Evolutionary conservation across 2,329 filamentous ascomycete genomes (phyloP), one percentile per base, ranked within the genome.

Genomic region (Trichoderma breve): DNA sequence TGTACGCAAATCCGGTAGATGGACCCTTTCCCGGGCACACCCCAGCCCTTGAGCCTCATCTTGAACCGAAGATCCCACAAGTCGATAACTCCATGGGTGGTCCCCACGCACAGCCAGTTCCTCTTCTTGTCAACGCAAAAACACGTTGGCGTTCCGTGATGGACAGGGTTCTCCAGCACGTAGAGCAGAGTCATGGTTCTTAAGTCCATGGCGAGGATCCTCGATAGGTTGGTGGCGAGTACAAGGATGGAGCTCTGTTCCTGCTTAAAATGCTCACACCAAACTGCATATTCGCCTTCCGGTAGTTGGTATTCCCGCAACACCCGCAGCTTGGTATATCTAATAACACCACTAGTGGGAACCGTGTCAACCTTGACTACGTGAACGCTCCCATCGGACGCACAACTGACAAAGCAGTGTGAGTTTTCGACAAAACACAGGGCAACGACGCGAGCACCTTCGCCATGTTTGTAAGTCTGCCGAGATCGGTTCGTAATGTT

Each of bases 31-130:
- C 93, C 93, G 0, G 93, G 90, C 32, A 98, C 88, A 1, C 94
- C 94, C 94, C 95, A 98, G 15, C 91, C 93, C 80, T 93, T 94
- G 28, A 98, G 85, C 26, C 94, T 89, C 76, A 98, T 88, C 75
- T 90, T 92, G 85, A 99, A 99, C n/a, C 96, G 92, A 53, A 99
- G 86, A 81, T 99, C 96, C 96, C 96, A 99, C 1, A 99, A 87
- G 79, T 97, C 93, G 8, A 99, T 85, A 32, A 98, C 91, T 43
- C 97, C 96, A 79, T 98, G 95, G 0, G 94, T 93, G 0, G 97
- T 99, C 43, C 95, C 96, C 0, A 98, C 83, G 2, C 97, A 87
- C 3, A 99, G 85, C 96, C 96, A 99, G 78, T 96, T 94, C 65
- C 92, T 91, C 78, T 91, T 93, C 71, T 90, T 88, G 78, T 98